Conservation (phyloP, 306 rosid genomes). For the Ammopiptanthus mongolicus region DNA sequence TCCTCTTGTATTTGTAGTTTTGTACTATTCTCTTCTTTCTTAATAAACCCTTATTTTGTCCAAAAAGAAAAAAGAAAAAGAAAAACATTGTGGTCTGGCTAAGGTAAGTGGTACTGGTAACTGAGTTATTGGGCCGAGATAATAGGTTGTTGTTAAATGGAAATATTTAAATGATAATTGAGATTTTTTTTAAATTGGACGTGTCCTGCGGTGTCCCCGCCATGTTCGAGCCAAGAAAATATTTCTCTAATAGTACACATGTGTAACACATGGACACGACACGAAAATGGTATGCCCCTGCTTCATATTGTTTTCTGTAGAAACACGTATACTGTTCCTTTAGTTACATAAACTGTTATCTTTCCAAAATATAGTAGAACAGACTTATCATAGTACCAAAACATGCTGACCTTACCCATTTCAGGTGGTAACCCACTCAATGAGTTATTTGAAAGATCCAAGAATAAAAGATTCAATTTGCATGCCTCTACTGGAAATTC, state of each 20-base stretch:
- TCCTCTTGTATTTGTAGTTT: too few species aligned
- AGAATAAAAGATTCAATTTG: constrained; percentile 58
- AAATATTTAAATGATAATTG: too few species aligned
- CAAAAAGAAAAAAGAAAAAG: too few species aligned
- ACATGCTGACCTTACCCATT: constrained; percentile 61
- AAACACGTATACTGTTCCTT: not conserved
- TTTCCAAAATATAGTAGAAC: constrained; percentile 10
- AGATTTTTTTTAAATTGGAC: too few species aligned
- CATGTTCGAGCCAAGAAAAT: not conserved
- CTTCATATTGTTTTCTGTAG: not conserved
- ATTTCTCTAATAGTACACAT: not conserved
- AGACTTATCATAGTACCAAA: constrained; percentile 8
- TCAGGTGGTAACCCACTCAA: constrained; percentile 85
- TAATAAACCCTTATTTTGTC: too few species aligned
- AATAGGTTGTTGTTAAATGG: too few species aligned
- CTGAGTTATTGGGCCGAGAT: not conserved
- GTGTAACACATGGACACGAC: not conserved
- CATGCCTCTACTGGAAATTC: constrained; percentile 95
- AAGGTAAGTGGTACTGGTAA: not conserved
- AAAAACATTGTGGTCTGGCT: not conserved
- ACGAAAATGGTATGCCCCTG: not conserved
- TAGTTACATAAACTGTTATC: not conserved
- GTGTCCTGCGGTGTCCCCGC: not conserved
- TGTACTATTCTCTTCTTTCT: too few species aligned
- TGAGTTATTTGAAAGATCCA: constrained; percentile 94